Conservation (phyloP, 2,329 filamentous ascomycete species). For the Fusarium napiforme region DNA sequence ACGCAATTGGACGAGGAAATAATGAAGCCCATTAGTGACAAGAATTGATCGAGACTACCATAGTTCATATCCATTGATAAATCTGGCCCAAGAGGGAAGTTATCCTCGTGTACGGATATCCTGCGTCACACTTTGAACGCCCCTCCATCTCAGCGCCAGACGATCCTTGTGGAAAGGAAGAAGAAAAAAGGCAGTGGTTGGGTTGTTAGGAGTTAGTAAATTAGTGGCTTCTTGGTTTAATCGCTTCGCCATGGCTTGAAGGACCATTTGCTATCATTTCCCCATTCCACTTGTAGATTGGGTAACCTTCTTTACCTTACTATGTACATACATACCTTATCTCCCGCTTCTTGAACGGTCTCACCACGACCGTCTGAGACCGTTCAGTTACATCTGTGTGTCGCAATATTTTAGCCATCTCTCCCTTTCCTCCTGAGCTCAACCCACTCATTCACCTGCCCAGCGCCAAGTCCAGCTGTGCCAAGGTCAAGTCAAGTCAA, state of each 20-base stretch:
- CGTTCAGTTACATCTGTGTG: neutral
- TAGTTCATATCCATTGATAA: no score
- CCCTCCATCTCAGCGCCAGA: neutral
- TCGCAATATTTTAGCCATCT: neutral
- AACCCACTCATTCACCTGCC: neutral
- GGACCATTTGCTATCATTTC: neutral
- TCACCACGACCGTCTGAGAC: constrained; percentile 12
- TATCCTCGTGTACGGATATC: constrained; percentile 19
- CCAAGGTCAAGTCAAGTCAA: neutral
- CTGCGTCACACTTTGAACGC: neutral
- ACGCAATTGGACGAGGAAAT: neutral
- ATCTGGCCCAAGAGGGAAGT: constrained; percentile 21
- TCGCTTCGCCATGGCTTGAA: neutral
- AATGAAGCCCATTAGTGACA: neutral
- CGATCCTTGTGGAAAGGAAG: constrained; percentile 7
- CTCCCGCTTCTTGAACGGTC: neutral
- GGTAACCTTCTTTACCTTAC: neutral
- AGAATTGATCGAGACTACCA: neutral
- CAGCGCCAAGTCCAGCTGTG: neutral
- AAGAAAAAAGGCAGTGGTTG: neutral
- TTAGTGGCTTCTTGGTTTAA: neutral
- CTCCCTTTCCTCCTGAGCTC: neutral
- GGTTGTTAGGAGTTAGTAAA: neutral
- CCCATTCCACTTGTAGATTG: neutral
- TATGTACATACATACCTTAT: neutral